Evolutionary conservation across 169 alveolate genomes (phyloP), one percentile per base, ranked within the genome.

Genomic region (Cyclospora cayetanensis): DNA sequence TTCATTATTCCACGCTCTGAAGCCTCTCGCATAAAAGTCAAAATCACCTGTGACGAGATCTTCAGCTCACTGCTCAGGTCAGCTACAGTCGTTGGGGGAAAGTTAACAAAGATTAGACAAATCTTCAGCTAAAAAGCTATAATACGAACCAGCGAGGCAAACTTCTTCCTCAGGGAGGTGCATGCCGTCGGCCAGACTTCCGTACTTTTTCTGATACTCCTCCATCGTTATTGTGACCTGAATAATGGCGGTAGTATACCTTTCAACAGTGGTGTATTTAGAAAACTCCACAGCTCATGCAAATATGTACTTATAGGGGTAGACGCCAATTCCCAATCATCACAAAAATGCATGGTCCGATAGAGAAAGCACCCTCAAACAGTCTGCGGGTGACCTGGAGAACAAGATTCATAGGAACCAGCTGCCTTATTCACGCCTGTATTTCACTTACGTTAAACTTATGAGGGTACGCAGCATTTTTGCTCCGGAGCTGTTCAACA

Each of bases 101-200:
- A 11, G 18, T 12, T 18, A 50, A 50, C 63, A 11, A 12, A 18
- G 18, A 12, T 11, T 18, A 50, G 63, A 18, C n/a, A 50, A 18
- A 50, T 12, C n/a, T n/a, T n/a, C n/a, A n/a, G n/a, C n/a, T n/a
- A n/a, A n/a, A n/a, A n/a, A n/a, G 1, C 5, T 2, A 39, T 31
- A 74, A 68, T 97, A 97, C 92, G 99, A 94, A 70, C 99, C 99
- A 31, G 99, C 98, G 35, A 94, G 29, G 39, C 82, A 46, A 22
- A 94, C 94, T n/a, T 83, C 89, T 60, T 80, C 88, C 37, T 94
- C 96, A 2, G 94, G 96, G 83, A 95, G 92, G 68, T 95, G 94
- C 68, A 91, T 94, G 39, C 97, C 97, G 84, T 95, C 95, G 76
- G 94, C 96, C 37, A 93, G 79, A 7, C 92, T 92, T 20, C 93